Percentiles rank a stretch among this genome's conserved stretches.
phyloP scores from a whole-genome alignment of 2,329 filamentous ascomycete species.

The Thelonectria olida region DNA sequence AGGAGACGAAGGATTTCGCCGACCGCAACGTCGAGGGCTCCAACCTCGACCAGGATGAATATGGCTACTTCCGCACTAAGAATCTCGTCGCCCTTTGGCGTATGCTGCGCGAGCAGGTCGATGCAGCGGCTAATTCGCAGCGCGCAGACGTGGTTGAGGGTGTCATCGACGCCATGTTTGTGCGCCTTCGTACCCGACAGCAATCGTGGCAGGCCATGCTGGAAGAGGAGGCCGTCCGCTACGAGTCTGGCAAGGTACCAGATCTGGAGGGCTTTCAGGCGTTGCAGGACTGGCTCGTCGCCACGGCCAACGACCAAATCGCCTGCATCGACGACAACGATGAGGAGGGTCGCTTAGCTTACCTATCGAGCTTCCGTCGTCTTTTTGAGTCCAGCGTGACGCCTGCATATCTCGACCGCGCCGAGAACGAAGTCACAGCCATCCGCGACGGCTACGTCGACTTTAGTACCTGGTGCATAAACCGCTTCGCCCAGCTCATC shows the following conservation, averaged over 20 bases:
- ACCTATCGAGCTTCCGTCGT: conserved; percentile 85
- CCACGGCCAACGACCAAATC: conserved; percentile 98
- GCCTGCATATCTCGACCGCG: conserved; percentile 79
- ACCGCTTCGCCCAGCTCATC: conserved; percentile 85
- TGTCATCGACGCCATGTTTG: conserved; percentile 95
- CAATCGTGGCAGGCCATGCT: conserved; percentile 87
- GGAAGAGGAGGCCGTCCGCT: conserved; percentile 83
- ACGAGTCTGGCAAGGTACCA: conserved; percentile 64
- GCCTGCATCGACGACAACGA: conserved; percentile 95
- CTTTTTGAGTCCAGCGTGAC: conserved; percentile 86
- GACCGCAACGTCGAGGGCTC: conserved; percentile 77
- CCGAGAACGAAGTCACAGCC: conserved; percentile 75
- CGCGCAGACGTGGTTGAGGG: conserved; percentile 92
- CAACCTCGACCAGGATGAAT: conserved; percentile 86
- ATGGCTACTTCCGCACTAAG: conserved; percentile 91
- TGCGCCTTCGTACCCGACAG: conserved; percentile 84
- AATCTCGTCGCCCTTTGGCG: conserved; percentile 96
- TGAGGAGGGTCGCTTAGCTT: conserved; percentile 77
- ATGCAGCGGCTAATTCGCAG: conserved; percentile 84
- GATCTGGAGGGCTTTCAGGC: conserved; percentile 77
- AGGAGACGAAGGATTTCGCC: conserved; percentile 83
- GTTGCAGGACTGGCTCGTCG: conserved; percentile 94
- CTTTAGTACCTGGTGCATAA: conserved; percentile 91
- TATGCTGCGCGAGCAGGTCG: conserved; percentile 93
- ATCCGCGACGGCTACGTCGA: conserved; percentile 95